phyloP scores from a whole-genome alignment of 2,329 filamentous ascomycete genomes.

The Fusarium ramigenum region DNA sequence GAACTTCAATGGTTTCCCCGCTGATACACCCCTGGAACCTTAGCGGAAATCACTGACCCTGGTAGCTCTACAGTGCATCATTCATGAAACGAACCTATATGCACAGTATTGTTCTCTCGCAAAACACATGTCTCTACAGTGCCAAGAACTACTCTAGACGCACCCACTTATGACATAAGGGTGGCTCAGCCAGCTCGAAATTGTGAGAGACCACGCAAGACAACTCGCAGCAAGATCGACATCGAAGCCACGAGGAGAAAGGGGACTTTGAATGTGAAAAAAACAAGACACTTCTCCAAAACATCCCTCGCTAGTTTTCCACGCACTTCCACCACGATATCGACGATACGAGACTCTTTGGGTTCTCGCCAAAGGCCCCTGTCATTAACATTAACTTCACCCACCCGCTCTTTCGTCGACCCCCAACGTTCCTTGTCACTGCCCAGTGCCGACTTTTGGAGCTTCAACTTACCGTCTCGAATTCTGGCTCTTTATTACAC shows the following conservation, averaged over 20 bases:
- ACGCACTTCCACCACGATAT: slow-evolving; percentile 5
- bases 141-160: background rate
- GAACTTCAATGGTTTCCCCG: slow-evolving; percentile 35
- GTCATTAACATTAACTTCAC: slow-evolving; percentile 29
- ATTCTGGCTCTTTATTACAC: background rate
- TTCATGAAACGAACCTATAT: background rate
- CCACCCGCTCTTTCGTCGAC: slow-evolving; percentile 31
- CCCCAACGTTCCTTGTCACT: slow-evolving; percentile 40
- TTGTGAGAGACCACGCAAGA: slow-evolving; percentile 46
- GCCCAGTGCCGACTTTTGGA: slow-evolving; percentile 35
- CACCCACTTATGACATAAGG: slow-evolving; percentile 45
- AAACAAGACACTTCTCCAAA: slow-evolving; percentile 33
- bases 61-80: slow-evolving; percentile 27
- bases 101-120: background rate
- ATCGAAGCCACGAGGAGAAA: slow-evolving; percentile 43
- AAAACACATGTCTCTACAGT: slow-evolving; percentile 31
- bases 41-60: slow-evolving; percentile 28
- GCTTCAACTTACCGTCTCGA: slow-evolving; percentile 9
- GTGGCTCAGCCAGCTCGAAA: slow-evolving; percentile 45
- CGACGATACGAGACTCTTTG: slow-evolving; percentile 11
- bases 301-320: slow-evolving; percentile 14
- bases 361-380: slow-evolving; percentile 28
- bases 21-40: slow-evolving; percentile 32
- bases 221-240: slow-evolving; percentile 39
- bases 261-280: slow-evolving; percentile 33